Percentiles rank a stretch among this genome's conserved stretches.
Conservation (phyloP, 371 early-diverging fungal genomes). For the Lichtheimia corymbifera region DNA sequence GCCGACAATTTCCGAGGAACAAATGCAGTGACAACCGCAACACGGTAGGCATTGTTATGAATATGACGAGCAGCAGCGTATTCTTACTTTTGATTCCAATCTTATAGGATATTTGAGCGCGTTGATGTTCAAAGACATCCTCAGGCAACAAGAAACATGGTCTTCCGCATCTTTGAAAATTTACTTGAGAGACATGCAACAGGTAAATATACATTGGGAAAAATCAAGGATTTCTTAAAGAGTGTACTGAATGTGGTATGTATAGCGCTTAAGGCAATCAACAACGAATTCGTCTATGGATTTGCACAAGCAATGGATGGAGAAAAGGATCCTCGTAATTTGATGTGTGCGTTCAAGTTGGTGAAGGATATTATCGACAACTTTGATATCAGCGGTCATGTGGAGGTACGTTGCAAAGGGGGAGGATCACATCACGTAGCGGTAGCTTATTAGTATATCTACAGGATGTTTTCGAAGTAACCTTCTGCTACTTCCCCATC, state of each 20-base stretch:
- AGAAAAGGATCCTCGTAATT: constrained; percentile 97
- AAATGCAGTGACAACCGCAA: constrained; percentile 57
- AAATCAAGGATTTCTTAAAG: background rate
- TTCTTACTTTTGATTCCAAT: background rate
- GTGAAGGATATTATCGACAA: constrained; percentile 63
- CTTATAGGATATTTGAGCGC: constrained; percentile 48
- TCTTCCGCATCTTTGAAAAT: constrained; percentile 46
- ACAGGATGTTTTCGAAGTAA: constrained; percentile 90
- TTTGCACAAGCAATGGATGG: constrained; percentile 92
- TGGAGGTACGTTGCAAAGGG: constrained; percentile 55
- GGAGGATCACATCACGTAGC: background rate
- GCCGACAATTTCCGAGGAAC: constrained; percentile 60
- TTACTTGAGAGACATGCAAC: constrained; percentile 35
- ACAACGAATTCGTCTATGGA: constrained; percentile 77
- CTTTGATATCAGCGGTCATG: constrained; percentile 76
- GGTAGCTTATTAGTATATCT: constrained; percentile 16
- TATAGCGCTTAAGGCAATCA: constrained; percentile 42
- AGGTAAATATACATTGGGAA: constrained; percentile 5
- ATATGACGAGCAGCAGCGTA: no score
- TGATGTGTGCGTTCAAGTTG: constrained; percentile 83
- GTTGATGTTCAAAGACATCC: constrained; percentile 67
- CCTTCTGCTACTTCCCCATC: constrained; percentile 98
- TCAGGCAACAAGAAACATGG: constrained; percentile 51
- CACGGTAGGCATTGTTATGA: constrained; percentile 36
- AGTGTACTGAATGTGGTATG: background rate